Evolutionary conservation across 805 yeast species (phyloP), one percentile per base, ranked within the genome.

Genomic region (Metschnikowia vanudenii): DNA sequence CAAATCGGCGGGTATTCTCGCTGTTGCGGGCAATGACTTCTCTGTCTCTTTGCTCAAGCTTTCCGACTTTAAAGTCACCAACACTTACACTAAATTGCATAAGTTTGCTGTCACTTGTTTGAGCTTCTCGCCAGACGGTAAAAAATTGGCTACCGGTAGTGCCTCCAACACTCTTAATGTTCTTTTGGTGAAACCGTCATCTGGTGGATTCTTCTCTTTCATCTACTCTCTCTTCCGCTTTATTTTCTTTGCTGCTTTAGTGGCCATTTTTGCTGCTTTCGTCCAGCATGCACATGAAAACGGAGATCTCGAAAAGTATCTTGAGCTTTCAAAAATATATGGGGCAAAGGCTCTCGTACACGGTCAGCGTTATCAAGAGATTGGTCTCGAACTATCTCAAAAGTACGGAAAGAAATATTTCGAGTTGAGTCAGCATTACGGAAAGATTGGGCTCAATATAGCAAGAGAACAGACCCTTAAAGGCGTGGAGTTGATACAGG

Each of bases 151-250:
- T 2, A 78, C 88, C 18, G 84, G 81, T 0, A 84, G 92, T 29
- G 95, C 91, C 1, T 87, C 94, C 2, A 83, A 85, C 50, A 75
- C 88, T 1, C 77, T 89, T 24, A 80, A 76, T 54, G 80, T 88
- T n/a, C 47, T 52, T n/a, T 35, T 42, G 31, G 45, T 52, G 11
- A 37, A 16, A 18, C 42, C 46, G 3, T 45, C 55, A 7, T 37
- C 52, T 4, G 43, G 46, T 4, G 53, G 53, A 5, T 19, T 50
- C 18, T 67, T 63, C 45, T 73, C 79, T 7, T 49, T 61, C 34
- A 42, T 73, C 36, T 67, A 69, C 17, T 52, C 69, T 10, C 40
- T 70, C 17, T 56, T 73, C 62, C 62, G 58, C 39, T 64, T 64
- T 46, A 30, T 55, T 13, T 57, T 73, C 40, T 57, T 71, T 43